Evolutionary conservation across 176 grass and related monocot species (phyloP), one percentile per base, ranked within the genome.

Genomic region (Poa annua): DNA sequence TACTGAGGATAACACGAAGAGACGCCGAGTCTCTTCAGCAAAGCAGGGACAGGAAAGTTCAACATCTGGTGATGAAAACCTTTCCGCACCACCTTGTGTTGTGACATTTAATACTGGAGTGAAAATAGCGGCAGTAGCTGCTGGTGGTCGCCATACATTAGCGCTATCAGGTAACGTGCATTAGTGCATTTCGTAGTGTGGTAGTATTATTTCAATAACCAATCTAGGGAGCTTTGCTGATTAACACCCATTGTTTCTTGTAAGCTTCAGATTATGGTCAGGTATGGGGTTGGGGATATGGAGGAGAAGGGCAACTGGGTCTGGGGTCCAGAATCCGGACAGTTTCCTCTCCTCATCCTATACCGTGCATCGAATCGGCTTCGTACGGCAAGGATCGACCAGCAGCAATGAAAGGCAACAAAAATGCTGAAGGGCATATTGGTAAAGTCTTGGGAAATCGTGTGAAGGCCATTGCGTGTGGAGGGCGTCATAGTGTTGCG

Each of bases 261-360:
- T 54, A 90, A 94, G 61, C 76, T 92, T 94, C 97, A 99, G 97
- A 96, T 87, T 77, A 87, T 67, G 93, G 97, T 84, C 97, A 96
- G 38, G 93, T 99, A 59, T 99, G 97, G 97, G 97, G 97, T 87
- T 99, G 97, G 97, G 97, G 97, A 38, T 99, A 99, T 86, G 97
- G 97, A 90, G 97, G 93, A 59, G 97, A 99, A 90, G 97, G 97
- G 20, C 97, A 99, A 80, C 81, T 99, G 81, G 97, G 97, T 80
- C 87, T 99, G 57, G 97, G 97, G 87, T 94, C 93, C 86, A 83
- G 93, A 79, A 96, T 96, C 60, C 86, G 97, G 33, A 94, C 88
- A 51, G 88, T 99, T 51, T 94, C 91, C 59, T 96, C 97, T 82
- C 93, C 97, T 51, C 97, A 96, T 85, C 91, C 93, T 20, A 66